A percentile compares a stretch with the other conserved stretches of the same genome.
Conservation (phyloP, 164 flowering plant species). For the Cinnamomum chago region DNA sequence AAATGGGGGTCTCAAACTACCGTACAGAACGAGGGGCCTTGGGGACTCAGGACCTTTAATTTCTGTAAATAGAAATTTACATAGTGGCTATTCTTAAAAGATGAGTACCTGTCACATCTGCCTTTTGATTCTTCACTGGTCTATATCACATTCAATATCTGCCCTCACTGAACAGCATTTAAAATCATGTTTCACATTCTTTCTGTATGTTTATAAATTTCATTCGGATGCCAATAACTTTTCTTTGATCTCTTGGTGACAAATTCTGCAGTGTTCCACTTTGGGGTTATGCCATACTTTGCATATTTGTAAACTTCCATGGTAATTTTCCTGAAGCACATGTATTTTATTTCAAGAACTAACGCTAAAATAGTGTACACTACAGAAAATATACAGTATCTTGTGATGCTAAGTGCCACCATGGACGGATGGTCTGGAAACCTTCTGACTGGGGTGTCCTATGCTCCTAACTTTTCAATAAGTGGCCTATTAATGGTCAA, state of each 20-base stretch:
- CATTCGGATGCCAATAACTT: neutral
- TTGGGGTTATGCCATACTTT: conserved; percentile 70
- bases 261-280: conserved; percentile 72
- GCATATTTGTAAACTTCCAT: conserved; percentile 67
- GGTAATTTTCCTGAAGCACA: conserved; percentile 39
- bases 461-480: neutral
- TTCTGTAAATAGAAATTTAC: neutral
- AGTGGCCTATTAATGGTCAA: neutral
- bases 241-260: neutral
- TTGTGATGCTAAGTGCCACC: neutral
- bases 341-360: conserved; percentile 6
- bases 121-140: neutral
- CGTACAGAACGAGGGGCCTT: neutral
- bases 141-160: neutral
- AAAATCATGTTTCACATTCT: no score
- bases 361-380: neutral
- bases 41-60: neutral
- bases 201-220: no score
- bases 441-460: neutral
- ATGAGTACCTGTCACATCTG: no score
- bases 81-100: neutral
- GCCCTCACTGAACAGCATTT: neutral
- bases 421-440: neutral
- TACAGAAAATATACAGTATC: no score
- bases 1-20: neutral